Evolutionary conservation across 306 rosid species (phyloP).

Genomic region (Echinosophora koreensis): DNA sequence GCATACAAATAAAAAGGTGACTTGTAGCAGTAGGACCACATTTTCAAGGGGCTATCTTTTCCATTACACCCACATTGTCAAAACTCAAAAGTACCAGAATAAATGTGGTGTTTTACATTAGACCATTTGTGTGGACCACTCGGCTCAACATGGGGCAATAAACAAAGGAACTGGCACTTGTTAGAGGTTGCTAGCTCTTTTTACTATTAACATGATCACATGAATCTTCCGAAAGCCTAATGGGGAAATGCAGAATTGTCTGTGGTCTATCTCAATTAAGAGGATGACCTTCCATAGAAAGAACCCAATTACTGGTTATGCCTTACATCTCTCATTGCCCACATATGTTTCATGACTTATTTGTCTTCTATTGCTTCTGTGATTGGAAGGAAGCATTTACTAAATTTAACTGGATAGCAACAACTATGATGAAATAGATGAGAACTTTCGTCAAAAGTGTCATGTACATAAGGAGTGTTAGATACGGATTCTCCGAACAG

Average conservation of each 20-base stretch:
- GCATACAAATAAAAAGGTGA: background rate
- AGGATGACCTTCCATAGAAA: too few relatives aligned
- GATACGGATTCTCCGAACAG: background rate
- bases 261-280: too few relatives aligned
- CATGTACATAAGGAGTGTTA: background rate
- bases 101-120: background rate
- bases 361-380: background rate
- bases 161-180: background rate
- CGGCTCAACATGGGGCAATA: background rate
- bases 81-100: background rate
- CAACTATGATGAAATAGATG: background rate
- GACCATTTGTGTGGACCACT: background rate
- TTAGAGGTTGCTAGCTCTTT: constrained; percentile 10
- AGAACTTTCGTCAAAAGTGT: too few relatives aligned
- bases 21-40: background rate
- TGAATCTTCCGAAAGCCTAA: too few relatives aligned
- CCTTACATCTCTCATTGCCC: background rate
- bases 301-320: background rate
- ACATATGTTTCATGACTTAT: background rate
- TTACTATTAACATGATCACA: background rate
- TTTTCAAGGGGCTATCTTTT: background rate
- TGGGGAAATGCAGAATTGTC: too few relatives aligned
- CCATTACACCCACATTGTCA: background rate
- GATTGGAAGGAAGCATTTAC: background rate
- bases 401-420: background rate